A percentile compares a stretch with the other conserved stretches of the same genome.
These are phyloP conservation scores for Starmerella vitae DNA, from an alignment of 805 yeast genomes.

Conservation along the genomic window DNA sequence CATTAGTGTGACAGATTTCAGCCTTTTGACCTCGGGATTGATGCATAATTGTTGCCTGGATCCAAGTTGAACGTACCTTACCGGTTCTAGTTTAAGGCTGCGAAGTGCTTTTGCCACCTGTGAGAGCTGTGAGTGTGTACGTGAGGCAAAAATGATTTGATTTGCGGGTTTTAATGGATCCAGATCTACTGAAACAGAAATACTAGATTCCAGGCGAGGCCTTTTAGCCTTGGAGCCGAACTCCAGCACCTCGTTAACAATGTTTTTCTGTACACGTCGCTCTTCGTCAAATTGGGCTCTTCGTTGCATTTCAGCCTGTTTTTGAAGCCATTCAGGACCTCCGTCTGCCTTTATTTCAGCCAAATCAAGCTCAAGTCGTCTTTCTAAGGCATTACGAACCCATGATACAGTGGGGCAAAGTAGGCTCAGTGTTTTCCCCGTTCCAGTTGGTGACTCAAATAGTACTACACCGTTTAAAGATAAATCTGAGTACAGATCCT, in stretches of 20 bases:
- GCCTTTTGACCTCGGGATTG: slow-evolving; percentile 43
- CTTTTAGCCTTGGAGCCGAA: not conserved
- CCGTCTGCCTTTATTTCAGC: slow-evolving; percentile 31
- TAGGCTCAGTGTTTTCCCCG: slow-evolving; percentile 74
- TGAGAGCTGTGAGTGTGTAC: slow-evolving; percentile 80
- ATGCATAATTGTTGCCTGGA: slow-evolving; percentile 80
- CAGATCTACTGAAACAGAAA: not conserved
- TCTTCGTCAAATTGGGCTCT: slow-evolving; percentile 14
- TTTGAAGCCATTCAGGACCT: slow-evolving; percentile 60
- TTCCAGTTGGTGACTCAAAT: slow-evolving; percentile 90
- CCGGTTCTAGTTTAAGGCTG: slow-evolving; percentile 49
- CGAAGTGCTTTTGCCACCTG: slow-evolving; percentile 67
- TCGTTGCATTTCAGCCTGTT: slow-evolving; percentile 27
- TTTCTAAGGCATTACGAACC: slow-evolving; percentile 39
- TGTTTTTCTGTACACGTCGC: slow-evolving; percentile 20
- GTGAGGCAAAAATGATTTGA: slow-evolving; percentile 57
- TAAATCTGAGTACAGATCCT: slow-evolving; percentile 52
- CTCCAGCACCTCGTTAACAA: not conserved
- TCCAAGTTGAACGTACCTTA: slow-evolving; percentile 60
- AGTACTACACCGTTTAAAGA: slow-evolving; percentile 48
- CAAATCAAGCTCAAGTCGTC: slow-evolving; percentile 13
- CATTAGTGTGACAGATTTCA: slow-evolving; percentile 39
- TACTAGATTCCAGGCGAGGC: too few relatives aligned
- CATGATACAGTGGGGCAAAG: slow-evolving; percentile 78
- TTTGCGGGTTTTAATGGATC: slow-evolving; percentile 25